phyloP scores from a whole-genome alignment of 1,139 yeast species.

The Blastobotrys malaysiensis region DNA sequence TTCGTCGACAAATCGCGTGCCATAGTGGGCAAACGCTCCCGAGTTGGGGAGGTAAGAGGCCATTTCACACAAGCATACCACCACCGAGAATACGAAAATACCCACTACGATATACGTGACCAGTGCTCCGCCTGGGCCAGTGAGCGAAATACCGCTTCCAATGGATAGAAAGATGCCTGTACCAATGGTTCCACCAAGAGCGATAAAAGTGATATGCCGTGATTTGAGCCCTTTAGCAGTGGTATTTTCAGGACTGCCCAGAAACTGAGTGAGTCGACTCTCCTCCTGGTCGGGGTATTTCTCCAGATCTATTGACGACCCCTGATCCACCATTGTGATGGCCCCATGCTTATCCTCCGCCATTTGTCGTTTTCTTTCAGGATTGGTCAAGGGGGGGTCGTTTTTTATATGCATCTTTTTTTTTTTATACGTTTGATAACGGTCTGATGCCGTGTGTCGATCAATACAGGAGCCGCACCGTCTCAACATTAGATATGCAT shows the following conservation, averaged over 20 bases:
- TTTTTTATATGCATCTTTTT: neutral
- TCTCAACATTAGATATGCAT: no score
- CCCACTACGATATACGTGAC: slow-evolving; percentile 62
- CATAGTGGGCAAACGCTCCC: slow-evolving; percentile 66
- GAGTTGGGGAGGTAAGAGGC: slow-evolving; percentile 66
- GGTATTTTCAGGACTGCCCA: neutral
- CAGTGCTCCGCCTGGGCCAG: slow-evolving; percentile 67
- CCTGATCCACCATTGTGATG: neutral
- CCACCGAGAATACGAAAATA: slow-evolving; percentile 57
- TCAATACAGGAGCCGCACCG: no score
- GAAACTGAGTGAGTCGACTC: neutral
- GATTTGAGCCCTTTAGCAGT: slow-evolving; percentile 32
- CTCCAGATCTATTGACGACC: neutral
- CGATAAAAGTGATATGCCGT: slow-evolving; percentile 46
- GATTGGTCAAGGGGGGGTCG: no score
- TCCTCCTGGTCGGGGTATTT: neutral
- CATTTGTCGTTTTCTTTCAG: neutral
- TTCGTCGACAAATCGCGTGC: slow-evolving; percentile 19
- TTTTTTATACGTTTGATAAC: no score
- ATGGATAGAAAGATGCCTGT: slow-evolving; percentile 51
- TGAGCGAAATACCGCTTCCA: slow-evolving; percentile 65
- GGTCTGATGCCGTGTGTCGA: no score
- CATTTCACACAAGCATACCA: slow-evolving; percentile 68
- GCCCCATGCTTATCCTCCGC: neutral
- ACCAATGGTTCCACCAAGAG: slow-evolving; percentile 50